Conservation (phyloP, 1,284 basidiomycete genomes). For the Gomphus sp. region DNA sequence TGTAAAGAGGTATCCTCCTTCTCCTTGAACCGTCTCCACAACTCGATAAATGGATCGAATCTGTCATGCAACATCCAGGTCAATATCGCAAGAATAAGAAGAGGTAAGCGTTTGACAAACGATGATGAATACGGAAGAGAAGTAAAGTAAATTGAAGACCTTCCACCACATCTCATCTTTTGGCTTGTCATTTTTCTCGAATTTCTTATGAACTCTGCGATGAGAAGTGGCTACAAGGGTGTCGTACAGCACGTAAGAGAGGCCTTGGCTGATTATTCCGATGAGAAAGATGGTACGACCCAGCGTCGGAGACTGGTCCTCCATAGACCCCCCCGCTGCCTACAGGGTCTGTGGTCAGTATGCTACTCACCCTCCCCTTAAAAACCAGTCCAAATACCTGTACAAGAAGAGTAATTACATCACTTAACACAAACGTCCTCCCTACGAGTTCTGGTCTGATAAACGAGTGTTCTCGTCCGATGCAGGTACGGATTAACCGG, state of each 20-base stretch:
- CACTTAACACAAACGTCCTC: constrained; percentile 11
- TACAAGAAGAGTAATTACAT: neutral
- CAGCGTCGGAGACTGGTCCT: constrained; percentile 4
- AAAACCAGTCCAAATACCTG: neutral
- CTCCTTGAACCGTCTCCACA: constrained; percentile 29
- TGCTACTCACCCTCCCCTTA: no score
- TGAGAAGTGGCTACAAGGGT: constrained; percentile 15
- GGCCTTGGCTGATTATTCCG: constrained; percentile 18
- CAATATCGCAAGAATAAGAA: neutral
- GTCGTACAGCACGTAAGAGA: constrained; percentile 19
- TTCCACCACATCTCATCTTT: constrained; percentile 18
- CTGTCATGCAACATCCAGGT: constrained; percentile 15
- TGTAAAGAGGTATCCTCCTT: constrained; percentile 27
- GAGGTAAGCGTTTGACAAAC: constrained; percentile 13
- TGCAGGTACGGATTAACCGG: constrained; percentile 16
- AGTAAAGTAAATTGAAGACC: constrained; percentile 16
- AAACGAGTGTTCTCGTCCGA: constrained; percentile 16
- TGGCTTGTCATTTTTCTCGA: constrained; percentile 1
- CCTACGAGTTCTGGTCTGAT: constrained; percentile 17
- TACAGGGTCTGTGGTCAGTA: neutral
- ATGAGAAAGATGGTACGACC: constrained; percentile 17
- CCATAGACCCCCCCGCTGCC: constrained; percentile 2
- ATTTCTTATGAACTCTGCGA: constrained; percentile 12
- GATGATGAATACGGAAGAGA: constrained; percentile 19
- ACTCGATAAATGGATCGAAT: constrained; percentile 32